A percentile compares a stretch with the other conserved stretches of the same genome.
phyloP scores from a whole-genome alignment of 148 eudicot genomes.

The Vaccinium darrowii region DNA sequence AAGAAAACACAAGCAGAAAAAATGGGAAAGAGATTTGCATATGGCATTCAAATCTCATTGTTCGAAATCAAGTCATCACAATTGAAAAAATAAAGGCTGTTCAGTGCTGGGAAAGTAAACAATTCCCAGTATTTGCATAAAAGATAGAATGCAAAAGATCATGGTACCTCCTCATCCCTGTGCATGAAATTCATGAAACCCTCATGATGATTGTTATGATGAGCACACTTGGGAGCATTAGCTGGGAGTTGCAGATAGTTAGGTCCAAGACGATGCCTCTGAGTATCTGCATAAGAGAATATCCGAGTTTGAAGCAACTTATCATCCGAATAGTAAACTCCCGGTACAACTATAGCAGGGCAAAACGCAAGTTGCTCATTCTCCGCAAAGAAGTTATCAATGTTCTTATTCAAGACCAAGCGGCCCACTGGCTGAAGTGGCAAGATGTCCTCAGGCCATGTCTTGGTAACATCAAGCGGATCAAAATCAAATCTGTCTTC shows the following conservation, averaged over 20 bases:
- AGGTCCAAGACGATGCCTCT: constrained; percentile 95
- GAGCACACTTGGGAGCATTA: constrained; percentile 90
- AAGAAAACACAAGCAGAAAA: neutral
- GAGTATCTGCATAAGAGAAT: constrained; percentile 91
- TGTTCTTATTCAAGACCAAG: constrained; percentile 88
- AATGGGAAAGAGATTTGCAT: neutral
- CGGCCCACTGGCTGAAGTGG: constrained; percentile 97
- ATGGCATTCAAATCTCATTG: neutral
- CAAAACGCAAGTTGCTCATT: constrained; percentile 90
- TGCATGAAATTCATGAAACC: constrained; percentile 98
- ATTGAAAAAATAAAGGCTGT: neutral
- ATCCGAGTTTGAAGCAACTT: constrained; percentile 86
- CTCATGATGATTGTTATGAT: constrained; percentile 94
- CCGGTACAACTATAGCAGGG: constrained; percentile 86
- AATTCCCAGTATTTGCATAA: neutral
- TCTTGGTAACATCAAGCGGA: constrained; percentile 89
- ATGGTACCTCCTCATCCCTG: constrained; percentile 92
- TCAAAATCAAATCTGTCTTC: constrained; percentile 92
- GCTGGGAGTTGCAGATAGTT: constrained; percentile 90
- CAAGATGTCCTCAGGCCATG: constrained; percentile 92
- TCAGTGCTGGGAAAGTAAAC: neutral
- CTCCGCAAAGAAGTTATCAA: constrained; percentile 92
- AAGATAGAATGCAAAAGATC: neutral
- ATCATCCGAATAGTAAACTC: constrained; percentile 84
- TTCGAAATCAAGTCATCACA: neutral